phyloP scores from a whole-genome alignment of 2,329 filamentous ascomycete species.

The Hymenoscyphus repandus region DNA sequence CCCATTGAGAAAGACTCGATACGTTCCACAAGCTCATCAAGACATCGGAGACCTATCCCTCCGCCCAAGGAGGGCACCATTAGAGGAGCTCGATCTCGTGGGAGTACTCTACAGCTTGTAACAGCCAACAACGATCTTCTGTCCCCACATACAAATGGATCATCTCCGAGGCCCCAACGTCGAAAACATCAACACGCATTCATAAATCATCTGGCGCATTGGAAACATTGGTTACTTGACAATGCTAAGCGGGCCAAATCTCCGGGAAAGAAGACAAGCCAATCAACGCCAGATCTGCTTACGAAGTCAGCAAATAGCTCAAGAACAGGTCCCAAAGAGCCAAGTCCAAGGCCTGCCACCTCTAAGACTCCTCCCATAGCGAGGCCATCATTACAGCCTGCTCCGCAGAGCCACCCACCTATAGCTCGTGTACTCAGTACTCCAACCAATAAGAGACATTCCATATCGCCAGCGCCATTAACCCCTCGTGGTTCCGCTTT shows the following conservation, averaged over 20 bases:
- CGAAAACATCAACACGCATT: slow-evolving; percentile 58
- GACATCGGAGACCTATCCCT: slow-evolving; percentile 68
- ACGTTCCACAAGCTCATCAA: slow-evolving; percentile 70
- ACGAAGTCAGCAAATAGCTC: slow-evolving; percentile 40
- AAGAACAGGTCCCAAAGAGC: slow-evolving; percentile 44
- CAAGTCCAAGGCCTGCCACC: slow-evolving; percentile 55
- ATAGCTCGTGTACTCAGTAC: slow-evolving; percentile 36
- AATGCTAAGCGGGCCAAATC: slow-evolving; percentile 58
- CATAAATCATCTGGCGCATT: slow-evolving; percentile 59
- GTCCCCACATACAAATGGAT: slow-evolving; percentile 39
- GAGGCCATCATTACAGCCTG: slow-evolving; percentile 31
- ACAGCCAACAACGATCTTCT: slow-evolving; percentile 60
- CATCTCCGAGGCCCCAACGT: slow-evolving; percentile 32
- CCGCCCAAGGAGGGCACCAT: slow-evolving; percentile 79
- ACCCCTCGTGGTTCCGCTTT: slow-evolving; percentile 78
- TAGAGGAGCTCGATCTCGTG: slow-evolving; percentile 65
- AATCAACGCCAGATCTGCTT: slow-evolving; percentile 54
- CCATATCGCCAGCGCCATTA: slow-evolving; percentile 77
- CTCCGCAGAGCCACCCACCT: slow-evolving; percentile 27
- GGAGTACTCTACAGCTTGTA: slow-evolving; percentile 83
- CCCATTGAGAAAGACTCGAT: slow-evolving; percentile 76
- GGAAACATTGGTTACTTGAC: slow-evolving; percentile 71
- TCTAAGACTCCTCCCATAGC: slow-evolving; percentile 38
- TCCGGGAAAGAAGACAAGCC: slow-evolving; percentile 37
- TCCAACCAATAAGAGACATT: slow-evolving; percentile 63